These are phyloP conservation scores for Naganishia randhawae DNA, from an alignment of 768 basidiomycete genomes.

Conservation along the genomic window DNA sequence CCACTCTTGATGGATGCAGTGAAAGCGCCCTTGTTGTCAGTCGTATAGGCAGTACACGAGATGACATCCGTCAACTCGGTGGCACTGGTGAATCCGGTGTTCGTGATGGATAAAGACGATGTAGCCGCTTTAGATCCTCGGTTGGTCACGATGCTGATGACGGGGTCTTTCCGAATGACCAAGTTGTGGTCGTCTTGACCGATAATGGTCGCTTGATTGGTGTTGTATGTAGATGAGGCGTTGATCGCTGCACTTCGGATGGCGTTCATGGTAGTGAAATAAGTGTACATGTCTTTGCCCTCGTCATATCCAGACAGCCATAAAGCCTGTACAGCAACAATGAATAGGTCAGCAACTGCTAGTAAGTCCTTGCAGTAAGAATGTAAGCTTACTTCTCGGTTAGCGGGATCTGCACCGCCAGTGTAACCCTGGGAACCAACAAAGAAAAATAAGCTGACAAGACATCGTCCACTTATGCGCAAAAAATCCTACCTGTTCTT, in stretches of 20 bases:
- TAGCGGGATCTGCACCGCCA: slow-evolving; percentile 47
- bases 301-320: slow-evolving; percentile 44
- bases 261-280: slow-evolving; percentile 42
- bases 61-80: slow-evolving; percentile 41
- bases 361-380: background rate
- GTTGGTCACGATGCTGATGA: slow-evolving; percentile 45
- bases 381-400: slow-evolving; percentile 38
- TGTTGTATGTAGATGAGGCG: slow-evolving; percentile 42
- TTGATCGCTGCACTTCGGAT: slow-evolving; percentile 41
- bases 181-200: slow-evolving; percentile 36
- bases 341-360: background rate
- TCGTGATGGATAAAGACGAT: slow-evolving; percentile 33
- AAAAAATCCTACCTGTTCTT: slow-evolving; percentile 40
- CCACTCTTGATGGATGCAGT: slow-evolving; percentile 36
- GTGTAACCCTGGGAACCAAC: slow-evolving; percentile 38
- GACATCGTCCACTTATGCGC: background rate
- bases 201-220: slow-evolving; percentile 41
- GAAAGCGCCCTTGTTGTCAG: slow-evolving; percentile 41
- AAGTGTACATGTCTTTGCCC: slow-evolving; percentile 41
- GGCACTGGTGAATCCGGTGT: slow-evolving; percentile 36
- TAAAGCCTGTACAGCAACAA: slow-evolving; percentile 31
- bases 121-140: slow-evolving; percentile 36
- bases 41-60: slow-evolving; percentile 38
- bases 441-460: background rate
- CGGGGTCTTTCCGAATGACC: slow-evolving; percentile 41